Evolutionary conservation across 257 asterid species (phyloP).

Genomic region (Jaltomata sinuosa): DNA sequence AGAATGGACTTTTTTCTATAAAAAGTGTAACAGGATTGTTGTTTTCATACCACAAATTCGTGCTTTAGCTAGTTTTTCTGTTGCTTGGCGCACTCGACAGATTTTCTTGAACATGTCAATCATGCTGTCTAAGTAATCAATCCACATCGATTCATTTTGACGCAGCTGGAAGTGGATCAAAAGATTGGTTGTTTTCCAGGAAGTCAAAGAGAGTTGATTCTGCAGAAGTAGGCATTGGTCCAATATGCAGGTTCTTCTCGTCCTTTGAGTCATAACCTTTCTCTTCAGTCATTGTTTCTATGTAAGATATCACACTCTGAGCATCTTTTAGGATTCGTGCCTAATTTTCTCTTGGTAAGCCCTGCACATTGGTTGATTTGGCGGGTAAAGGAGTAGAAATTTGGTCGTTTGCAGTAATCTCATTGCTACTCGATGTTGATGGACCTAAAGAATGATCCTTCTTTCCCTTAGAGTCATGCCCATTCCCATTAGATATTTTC

Average conservation of each 20-base stretch:
- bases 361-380: not conserved
- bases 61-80: too few species aligned
- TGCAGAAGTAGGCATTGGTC: not conserved
- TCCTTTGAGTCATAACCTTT: not conserved
- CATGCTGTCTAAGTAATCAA: too few species aligned
- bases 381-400: not conserved
- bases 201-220: not conserved
- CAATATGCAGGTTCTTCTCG: too few species aligned
- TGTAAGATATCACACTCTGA: not conserved
- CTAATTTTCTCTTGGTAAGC: not conserved
- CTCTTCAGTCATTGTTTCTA: not conserved
- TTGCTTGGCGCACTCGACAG: too few species aligned
- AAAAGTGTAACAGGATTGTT: too few species aligned
- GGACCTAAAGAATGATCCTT: not conserved
- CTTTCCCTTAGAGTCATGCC: not conserved
- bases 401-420: not conserved
- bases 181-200: not conserved
- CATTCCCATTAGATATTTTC: not conserved
- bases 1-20: too few species aligned
- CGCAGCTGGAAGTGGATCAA: too few species aligned
- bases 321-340: not conserved
- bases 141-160: too few species aligned
- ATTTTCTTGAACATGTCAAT: too few species aligned
- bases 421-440: not conserved
- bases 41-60: too few species aligned